Percentiles rank a stretch among this genome's conserved stretches.
phyloP scores from a whole-genome alignment of 441 rosid species.

The Corymbia calophylla region DNA sequence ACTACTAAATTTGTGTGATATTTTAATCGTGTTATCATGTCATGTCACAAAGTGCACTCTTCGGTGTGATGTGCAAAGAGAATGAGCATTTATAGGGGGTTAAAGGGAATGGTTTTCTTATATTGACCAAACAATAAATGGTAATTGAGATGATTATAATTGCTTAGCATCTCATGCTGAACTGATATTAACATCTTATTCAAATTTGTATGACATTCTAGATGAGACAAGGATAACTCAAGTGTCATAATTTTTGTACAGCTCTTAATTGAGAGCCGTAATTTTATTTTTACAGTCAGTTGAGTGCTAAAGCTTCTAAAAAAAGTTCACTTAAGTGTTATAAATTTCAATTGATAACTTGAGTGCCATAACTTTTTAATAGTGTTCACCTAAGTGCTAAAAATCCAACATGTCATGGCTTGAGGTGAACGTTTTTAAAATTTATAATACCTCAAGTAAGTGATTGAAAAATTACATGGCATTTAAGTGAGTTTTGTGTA shows the following conservation, averaged over 20 bases:
- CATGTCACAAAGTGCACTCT: accelerated
- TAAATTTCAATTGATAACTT: no score
- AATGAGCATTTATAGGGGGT: neutral
- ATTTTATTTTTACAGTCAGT: no score
- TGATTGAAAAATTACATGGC: no score
- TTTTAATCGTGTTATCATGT: neutral
- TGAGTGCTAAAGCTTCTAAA: no score
- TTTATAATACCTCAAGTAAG: neutral
- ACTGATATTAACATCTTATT: neutral
- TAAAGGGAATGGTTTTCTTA: neutral
- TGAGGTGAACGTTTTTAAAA: neutral
- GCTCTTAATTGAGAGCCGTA: no score
- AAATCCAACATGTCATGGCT: no score
- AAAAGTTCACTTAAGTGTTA: no score
- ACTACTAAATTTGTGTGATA: neutral
- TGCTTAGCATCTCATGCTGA: neutral
- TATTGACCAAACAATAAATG: neutral
- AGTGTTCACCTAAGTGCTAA: no score
- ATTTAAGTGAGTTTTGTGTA: no score
- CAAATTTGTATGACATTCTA: neutral
- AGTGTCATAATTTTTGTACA: no score
- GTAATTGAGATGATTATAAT: neutral
- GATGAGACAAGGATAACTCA: accelerated
- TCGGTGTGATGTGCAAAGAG: neutral
- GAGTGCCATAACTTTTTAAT: no score